Conservation (phyloP, 176 grass and related monocot species). For the Cymbopogon citratus region DNA sequence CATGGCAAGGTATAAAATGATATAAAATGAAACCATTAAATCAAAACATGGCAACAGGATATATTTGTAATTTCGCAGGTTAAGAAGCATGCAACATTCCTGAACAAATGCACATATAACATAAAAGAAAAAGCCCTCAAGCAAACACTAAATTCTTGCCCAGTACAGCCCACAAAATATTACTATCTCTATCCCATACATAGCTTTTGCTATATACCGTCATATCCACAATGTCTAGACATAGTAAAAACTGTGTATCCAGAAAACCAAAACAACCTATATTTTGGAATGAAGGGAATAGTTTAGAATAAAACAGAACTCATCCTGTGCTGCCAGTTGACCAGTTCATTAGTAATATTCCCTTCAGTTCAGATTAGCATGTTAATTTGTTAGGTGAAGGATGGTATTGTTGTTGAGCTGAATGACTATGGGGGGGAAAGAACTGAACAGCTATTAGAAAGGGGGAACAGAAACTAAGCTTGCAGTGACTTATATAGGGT, state of each 20-base stretch:
- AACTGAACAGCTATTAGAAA: neutral
- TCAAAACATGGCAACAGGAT: too few relatives aligned
- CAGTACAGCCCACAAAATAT: neutral
- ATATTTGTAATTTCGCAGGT: neutral
- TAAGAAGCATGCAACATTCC: neutral
- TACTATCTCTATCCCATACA: neutral
- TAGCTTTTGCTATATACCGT: neutral
- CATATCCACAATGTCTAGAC: neutral
- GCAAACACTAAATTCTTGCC: neutral
- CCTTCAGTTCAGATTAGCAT: neutral
- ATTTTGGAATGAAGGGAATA: neutral
- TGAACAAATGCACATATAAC: neutral
- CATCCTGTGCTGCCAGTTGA: neutral
- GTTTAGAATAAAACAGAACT: neutral
- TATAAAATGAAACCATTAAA: neutral
- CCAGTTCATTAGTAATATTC: neutral
- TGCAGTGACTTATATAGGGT: neutral
- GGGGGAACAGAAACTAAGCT: neutral
- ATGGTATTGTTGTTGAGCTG: neutral
- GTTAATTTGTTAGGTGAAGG: neutral
- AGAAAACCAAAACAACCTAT: neutral
- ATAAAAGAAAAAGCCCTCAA: neutral
- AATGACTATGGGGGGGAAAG: neutral
- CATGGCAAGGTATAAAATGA: neutral
- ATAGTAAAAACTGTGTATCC: neutral